phyloP scores from a whole-genome alignment of 2,329 filamentous ascomycete genomes.

The Cryphonectria parasitica region DNA sequence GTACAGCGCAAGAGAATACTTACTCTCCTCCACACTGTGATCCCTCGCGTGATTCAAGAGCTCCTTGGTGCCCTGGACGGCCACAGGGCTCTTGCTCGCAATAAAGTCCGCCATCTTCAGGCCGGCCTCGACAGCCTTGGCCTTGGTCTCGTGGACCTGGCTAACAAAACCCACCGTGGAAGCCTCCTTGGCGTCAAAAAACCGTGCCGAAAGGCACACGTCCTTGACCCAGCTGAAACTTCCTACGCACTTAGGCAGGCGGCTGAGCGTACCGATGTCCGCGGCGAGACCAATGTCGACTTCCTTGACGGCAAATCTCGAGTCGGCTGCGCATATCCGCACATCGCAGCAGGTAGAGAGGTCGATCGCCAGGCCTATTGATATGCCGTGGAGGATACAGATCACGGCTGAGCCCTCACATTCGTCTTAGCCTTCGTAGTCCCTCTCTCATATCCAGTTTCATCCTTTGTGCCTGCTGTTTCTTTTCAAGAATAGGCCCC shows the following conservation, averaged over 20 bases:
- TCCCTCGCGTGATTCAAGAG: constrained; percentile 82
- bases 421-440: neutral
- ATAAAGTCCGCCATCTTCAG: constrained; percentile 67
- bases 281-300: constrained; percentile 82
- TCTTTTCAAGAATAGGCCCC: neutral
- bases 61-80: constrained; percentile 86
- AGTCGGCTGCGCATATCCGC: constrained; percentile 63
- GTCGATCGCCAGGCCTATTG: constrained; percentile 79
- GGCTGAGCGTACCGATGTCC: constrained; percentile 75
- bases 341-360: constrained; percentile 72
- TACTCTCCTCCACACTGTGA: constrained; percentile 75
- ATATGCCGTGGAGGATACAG: constrained; percentile 76
- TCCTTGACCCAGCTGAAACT: constrained; percentile 79
- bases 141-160: constrained; percentile 66
- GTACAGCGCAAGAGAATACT: constrained; percentile 38
- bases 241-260: constrained; percentile 74
- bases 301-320: constrained; percentile 74
- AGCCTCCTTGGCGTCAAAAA: constrained; percentile 72
- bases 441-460: neutral
- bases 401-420: constrained; percentile 67
- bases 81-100: constrained; percentile 83
- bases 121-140: constrained; percentile 63
- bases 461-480: neutral
- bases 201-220: constrained; percentile 70
- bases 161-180: constrained; percentile 71